phyloP scores from a whole-genome alignment of 2,329 filamentous ascomycete genomes.

The Coniochaeta sp. region DNA sequence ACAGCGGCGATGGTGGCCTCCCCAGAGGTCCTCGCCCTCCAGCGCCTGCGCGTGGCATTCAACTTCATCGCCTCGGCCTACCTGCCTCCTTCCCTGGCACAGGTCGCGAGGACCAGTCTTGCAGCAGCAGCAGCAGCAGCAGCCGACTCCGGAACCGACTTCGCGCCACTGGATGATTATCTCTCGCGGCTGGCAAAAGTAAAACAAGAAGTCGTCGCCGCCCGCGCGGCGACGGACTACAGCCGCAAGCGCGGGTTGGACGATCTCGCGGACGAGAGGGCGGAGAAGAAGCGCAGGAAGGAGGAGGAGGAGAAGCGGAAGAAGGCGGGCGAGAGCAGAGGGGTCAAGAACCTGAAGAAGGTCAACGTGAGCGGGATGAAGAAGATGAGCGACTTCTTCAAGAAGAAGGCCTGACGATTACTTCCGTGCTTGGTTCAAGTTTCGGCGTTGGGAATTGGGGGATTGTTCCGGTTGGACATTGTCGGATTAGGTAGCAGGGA shows the following conservation, averaged over 20 bases:
- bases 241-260: slow-evolving; percentile 60
- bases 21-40: slow-evolving; percentile 45
- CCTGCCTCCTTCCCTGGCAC: slow-evolving; percentile 37
- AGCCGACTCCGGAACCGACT: slow-evolving; percentile 42
- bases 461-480: background rate
- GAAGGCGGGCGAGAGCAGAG: slow-evolving; percentile 67
- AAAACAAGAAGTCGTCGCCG: slow-evolving; percentile 62
- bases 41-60: slow-evolving; percentile 57
- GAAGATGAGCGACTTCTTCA: slow-evolving; percentile 94
- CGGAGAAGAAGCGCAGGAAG: slow-evolving; percentile 76
- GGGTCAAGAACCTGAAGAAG: slow-evolving; percentile 76
- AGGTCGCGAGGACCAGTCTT: slow-evolving; percentile 33
- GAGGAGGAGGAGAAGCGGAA: slow-evolving; percentile 86
- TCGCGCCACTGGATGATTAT: slow-evolving; percentile 64
- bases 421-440: background rate
- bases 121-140: slow-evolving; percentile 13
- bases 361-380: slow-evolving; percentile 91
- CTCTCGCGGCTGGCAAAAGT: slow-evolving; percentile 58
- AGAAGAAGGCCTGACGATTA: slow-evolving; percentile 41
- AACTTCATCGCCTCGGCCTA: slow-evolving; percentile 59
- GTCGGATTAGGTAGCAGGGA: background rate
- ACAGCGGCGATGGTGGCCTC: slow-evolving; percentile 38
- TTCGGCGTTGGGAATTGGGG: background rate
- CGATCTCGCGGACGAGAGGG: slow-evolving; percentile 59
- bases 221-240: slow-evolving; percentile 63